Conservation (phyloP, 192 early-diverging fungal species). For the Haplosporangium gracile region DNA sequence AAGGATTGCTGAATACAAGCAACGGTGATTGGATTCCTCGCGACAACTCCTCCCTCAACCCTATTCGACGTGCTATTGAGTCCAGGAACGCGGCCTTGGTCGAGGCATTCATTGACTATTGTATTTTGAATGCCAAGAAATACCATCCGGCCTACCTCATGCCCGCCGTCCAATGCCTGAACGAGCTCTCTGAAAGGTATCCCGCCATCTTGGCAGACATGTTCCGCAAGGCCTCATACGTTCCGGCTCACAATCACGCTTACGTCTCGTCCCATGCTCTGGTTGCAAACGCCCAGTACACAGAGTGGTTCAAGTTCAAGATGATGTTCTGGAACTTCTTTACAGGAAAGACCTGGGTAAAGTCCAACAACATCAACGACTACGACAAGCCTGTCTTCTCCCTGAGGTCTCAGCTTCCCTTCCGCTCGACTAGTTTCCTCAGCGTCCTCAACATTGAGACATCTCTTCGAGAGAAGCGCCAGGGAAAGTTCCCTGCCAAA, state of each 20-base stretch:
- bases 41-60: conserved; percentile 35
- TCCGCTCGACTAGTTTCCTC: conserved; percentile 21
- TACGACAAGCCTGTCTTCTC: conserved; percentile 43
- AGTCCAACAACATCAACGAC: conserved; percentile 50
- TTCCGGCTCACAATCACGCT: conserved; percentile 39
- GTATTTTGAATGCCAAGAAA: conserved; percentile 52
- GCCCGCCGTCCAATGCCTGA: conserved; percentile 51
- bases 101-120: conserved; percentile 45
- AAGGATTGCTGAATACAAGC: conserved; percentile 29
- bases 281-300: conserved; percentile 42
- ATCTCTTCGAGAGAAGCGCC: conserved; percentile 25
- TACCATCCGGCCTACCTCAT: conserved; percentile 51
- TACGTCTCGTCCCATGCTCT: conserved; percentile 50
- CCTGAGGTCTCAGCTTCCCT: conserved; percentile 47
- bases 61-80: conserved; percentile 47
- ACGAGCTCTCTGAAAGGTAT: conserved; percentile 51
- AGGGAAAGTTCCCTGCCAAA: conserved; percentile 17
- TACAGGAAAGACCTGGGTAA: conserved; percentile 15
- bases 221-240: conserved; percentile 50
- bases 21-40: conserved; percentile 56
- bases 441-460: conserved; percentile 29
- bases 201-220: conserved; percentile 34
- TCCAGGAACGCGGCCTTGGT: conserved; percentile 33
- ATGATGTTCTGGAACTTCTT: conserved; percentile 47
- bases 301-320: conserved; percentile 12